A percentile compares a stretch with the other conserved stretches of the same genome.
These are phyloP conservation scores for Neurospora sp. DNA, from an alignment of 2,329 filamentous ascomycete genomes.

Conservation along the genomic window DNA sequence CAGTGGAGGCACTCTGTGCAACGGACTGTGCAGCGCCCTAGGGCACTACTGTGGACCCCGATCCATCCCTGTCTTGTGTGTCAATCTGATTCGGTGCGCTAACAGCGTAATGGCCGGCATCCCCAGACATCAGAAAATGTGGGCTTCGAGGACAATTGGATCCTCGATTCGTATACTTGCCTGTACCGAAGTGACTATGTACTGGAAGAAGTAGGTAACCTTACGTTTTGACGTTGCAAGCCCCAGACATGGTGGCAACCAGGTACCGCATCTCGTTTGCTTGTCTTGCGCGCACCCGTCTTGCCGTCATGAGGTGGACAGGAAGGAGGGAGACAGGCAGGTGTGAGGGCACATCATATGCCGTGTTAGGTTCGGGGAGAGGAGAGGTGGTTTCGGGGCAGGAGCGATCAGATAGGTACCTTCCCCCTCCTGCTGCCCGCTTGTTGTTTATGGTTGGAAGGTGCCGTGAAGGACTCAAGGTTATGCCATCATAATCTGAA, in stretches of 20 bases:
- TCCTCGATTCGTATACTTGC: background rate
- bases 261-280: background rate
- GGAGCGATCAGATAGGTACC: background rate
- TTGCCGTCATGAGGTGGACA: background rate
- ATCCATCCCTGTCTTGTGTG: background rate
- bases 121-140: background rate
- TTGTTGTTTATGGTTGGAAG: background rate
- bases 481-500: background rate
- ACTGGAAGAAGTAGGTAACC: background rate
- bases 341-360: background rate
- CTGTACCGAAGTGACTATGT: background rate
- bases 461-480: background rate
- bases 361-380: background rate
- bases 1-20: background rate
- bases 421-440: background rate
- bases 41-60: background rate
- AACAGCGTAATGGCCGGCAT: background rate
- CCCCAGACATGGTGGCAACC: background rate
- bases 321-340: background rate
- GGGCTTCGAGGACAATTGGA: background rate
- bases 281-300: background rate
- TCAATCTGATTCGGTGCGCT: background rate
- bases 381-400: background rate
- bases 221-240: background rate
- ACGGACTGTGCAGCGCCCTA: background rate